Evolutionary conservation across 257 asterid species (phyloP), one percentile per base, ranked within the genome.

Genomic region (Perilla frutescens): DNA sequence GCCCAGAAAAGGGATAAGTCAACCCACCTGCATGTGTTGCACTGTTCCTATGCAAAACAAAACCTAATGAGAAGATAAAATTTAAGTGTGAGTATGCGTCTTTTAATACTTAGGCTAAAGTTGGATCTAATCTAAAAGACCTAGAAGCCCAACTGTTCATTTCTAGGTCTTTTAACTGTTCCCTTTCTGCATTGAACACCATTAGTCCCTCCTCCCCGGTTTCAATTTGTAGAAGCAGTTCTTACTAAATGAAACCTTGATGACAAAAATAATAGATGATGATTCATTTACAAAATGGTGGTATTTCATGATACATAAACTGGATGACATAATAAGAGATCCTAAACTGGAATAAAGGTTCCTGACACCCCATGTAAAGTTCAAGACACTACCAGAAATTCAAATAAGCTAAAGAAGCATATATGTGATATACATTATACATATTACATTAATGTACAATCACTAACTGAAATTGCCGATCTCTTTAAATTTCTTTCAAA

Each of bases 161-260:
- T 15, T 73, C 20, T 4, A 36, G 77, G 71, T 26, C 44, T 54
- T 62, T 34, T 36, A 47, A 14, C 29, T 8, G 20, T 50, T 26
- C 43, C 66, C 56, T 39, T 47, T 39, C 51, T 68, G 39, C 62
- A 48, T 37, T 34, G n/a, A 32, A 44, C 71, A 29, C 49, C 36
- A 45, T 45, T 39, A 53, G 15, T 1, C 14, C 4, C 14, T 11
- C 51, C 39, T 11, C 14, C 55, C 62, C 39, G 36, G 34, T 68
- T 44, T 40, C 43, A 43, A 43, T 41, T 34, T 34, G 8, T 7
- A 8, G 48, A 66, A 20, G 12, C 49, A 60, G 53, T 37, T 32
- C 66, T 43, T 51, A 53, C 64, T 29, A 44, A 68, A 73, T 20
- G 68, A 53, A 54, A 67, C 60, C 68, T 34, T 34, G 59, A 12